Evolutionary conservation across 495 filamentous ascomycete species (phyloP), one percentile per base, ranked within the genome.

Genomic region (Talaromyces stipitatus): DNA sequence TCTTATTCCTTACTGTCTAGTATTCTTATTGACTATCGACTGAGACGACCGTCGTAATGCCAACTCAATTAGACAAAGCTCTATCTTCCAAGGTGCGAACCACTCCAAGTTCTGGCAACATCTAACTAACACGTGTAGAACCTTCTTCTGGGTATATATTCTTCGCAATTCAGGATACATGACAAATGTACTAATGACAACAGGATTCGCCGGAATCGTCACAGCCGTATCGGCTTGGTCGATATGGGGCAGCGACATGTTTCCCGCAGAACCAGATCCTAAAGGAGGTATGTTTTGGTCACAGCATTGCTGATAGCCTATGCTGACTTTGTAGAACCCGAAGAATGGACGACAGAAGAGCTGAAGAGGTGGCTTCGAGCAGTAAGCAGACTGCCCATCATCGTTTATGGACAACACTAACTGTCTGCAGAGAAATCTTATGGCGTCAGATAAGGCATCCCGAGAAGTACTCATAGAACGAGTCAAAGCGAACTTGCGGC

Each of bases 221-320:
- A 87, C 89, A 2, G 90, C 88, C 2, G 91, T 87, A 6, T 86
- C 91, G 5, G 87, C 80, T 16, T 96, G 86, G 85, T 79, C 85
- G 2, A 95, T 96, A 58, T 90, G 87, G 86, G 87, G 88, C 52
- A 79, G 82, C 24, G 89, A 90, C 57, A 79, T 95, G 60, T 91
- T 96, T 60, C 90, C 90, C 1, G 62, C 75, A 0, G 70, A 83
- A 53, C 59, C 70, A 24, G 91, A 95, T 68, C 91, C 91, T n/a
- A 86, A 72, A 52, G 91, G 91, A 64, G 79, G 85, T 85, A 70
- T 26, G 0, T 30, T n/a, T n/a, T n/a, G 12, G 30, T 33, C 30
- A 33, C 12, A 12, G 30, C 30, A 33, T 48, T 24, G 20, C 6
- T 24, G 20, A 9, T 12, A 18, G 1, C 10, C 3, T 26, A 8